Percentiles rank a stretch among this genome's conserved stretches.
Conservation (phyloP, 1,139 yeast genomes). For the Kodamaea sp. region DNA sequence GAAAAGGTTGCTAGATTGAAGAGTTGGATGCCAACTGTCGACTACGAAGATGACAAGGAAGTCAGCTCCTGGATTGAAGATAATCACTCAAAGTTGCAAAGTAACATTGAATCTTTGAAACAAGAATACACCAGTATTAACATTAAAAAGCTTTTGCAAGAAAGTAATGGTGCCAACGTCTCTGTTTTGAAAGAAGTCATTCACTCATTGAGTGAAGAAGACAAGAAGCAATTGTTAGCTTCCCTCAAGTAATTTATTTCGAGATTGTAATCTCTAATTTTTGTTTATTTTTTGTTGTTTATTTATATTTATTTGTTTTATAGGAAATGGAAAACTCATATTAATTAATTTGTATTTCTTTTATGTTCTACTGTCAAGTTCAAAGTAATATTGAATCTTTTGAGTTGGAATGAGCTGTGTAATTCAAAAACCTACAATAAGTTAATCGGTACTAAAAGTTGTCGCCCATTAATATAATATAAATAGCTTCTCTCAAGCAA, state of each 20-base stretch:
- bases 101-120: conserved; percentile 61
- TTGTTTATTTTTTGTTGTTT: background rate
- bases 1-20: conserved; percentile 84
- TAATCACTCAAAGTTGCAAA: conserved; percentile 61
- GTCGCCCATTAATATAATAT: no score
- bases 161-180: conserved; percentile 52
- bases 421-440: no score
- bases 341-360: background rate
- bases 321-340: conserved; percentile 4
- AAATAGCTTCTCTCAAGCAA: no score
- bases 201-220: conserved; percentile 55
- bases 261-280: background rate
- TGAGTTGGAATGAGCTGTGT: no score
- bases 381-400: background rate
- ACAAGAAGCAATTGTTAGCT: conserved; percentile 50
- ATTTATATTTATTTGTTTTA: conserved; percentile 1
- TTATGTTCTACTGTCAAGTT: background rate
- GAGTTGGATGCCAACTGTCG: conserved; percentile 81
- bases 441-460: no score
- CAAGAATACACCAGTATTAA: conserved; percentile 60
- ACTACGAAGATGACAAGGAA: conserved; percentile 67
- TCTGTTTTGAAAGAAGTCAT: conserved; percentile 61
- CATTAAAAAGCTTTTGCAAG: conserved; percentile 56
- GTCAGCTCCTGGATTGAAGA: conserved; percentile 87
- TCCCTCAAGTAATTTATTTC: conserved; percentile 19